phyloP scores from a whole-genome alignment of 2,329 filamentous ascomycete genomes.

The Coniella vitis region DNA sequence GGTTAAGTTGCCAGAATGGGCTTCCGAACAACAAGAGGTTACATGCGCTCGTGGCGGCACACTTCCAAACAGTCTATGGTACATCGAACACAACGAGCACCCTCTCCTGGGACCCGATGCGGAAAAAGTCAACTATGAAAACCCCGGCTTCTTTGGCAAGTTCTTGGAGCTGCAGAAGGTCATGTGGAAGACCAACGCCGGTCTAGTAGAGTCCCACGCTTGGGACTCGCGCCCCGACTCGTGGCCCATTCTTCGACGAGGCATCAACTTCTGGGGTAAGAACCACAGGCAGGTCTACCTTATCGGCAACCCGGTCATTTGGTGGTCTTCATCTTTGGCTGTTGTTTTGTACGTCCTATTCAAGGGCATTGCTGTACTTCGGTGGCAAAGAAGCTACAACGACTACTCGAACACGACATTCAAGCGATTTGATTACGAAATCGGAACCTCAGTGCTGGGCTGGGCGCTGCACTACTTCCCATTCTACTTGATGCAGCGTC shows the following conservation, averaged over 20 bases:
- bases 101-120: slow-evolving; percentile 65
- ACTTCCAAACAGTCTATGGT: slow-evolving; percentile 95
- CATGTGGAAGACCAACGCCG: slow-evolving; percentile 98
- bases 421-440: slow-evolving; percentile 97
- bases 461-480: slow-evolving; percentile 99
- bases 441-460: slow-evolving; percentile 81
- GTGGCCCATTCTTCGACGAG: slow-evolving; percentile 86
- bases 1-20: slow-evolving; percentile 97
- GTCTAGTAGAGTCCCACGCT: slow-evolving; percentile 89
- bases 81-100: slow-evolving; percentile 86
- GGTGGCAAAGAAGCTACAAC: slow-evolving; percentile 89
- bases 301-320: slow-evolving; percentile 88
- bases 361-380: slow-evolving; percentile 79
- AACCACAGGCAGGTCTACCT: slow-evolving; percentile 94
- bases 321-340: slow-evolving; percentile 81
- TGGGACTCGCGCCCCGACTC: slow-evolving; percentile 95
- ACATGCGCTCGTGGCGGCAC: slow-evolving; percentile 89
- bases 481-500: slow-evolving; percentile 95
- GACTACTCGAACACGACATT: slow-evolving; percentile 79
- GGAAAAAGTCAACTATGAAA: slow-evolving; percentile 93
- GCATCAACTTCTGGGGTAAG: slow-evolving; percentile 99
- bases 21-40: slow-evolving; percentile 97
- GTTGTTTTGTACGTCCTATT: slow-evolving; percentile 72
- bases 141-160: slow-evolving; percentile 93
- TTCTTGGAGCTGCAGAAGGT: slow-evolving; percentile 96